Base-by-base conservation (phyloP, 192 early-diverging fungal genomes). In the Coemansia umbellata region DNA sequence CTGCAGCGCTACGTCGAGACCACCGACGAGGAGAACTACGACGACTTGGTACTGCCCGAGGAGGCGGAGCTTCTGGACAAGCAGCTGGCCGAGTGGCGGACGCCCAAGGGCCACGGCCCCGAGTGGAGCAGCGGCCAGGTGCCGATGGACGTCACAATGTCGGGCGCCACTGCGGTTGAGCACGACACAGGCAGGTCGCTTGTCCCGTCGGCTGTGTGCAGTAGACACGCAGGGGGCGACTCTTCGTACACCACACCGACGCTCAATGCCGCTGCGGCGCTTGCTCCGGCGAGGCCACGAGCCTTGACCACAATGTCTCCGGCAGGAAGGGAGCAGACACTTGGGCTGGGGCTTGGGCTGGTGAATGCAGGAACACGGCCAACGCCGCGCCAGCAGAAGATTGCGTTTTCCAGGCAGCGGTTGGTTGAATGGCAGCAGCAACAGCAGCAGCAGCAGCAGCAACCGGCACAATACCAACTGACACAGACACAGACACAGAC, bases 31-130 rank as follows among this genome's bases (percentile, higher is more conserved):
- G 69, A 72, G 28, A 65, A 65, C 54, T 72, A 72, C 50, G 62
- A 72, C 39, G 69, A 72, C 32, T 23, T 72, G 62, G 69, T 72
- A 50, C 51, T 72, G 32, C 69, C 69, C 10, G 62, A 72, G 23
- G 69, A 72, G 5, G 69, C 40, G 49, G 62, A 57, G 48, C 40
- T 47, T 49, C 58, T 72, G 53, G 69, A 72, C 40, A 41, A 26
- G 37, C 69, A 72, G 31, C 40, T 72, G 42, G 50, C 62, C 2
- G 56, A 60, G 30, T 56, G 56, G 69, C 60, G 59, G 61, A 65
- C 69, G 33, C 69, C 69, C 32, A 53, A 57, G 24, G 52, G 52
- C 30, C 56, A 45, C 31, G 40, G 58, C 48, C 60, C 50, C 35
- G 58, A 57, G 18, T 71, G 68, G 51, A 47, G 37, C 37, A 27